Base-by-base conservation (phyloP, 805 yeast genomes). In the Ogataea trehalophila region DNA sequence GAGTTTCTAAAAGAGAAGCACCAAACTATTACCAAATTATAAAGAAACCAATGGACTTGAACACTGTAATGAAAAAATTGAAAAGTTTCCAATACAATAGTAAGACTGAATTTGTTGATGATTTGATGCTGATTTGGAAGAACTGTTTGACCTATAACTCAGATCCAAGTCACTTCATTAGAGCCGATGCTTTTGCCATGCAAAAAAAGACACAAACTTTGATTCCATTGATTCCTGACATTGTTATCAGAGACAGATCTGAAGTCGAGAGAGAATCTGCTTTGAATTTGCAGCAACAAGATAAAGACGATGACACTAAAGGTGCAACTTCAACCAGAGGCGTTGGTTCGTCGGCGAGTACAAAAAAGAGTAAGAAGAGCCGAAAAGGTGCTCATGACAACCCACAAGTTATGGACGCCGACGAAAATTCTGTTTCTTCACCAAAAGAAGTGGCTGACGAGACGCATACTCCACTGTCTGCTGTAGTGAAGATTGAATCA, bases 1-100 rank as follows among this genome's bases (percentile, higher is more conserved):
- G 88, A 61, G 99, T 94, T n/a, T 88, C 94, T 49, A 94, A 94
- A 63, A 77, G 99, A 47, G 99, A 94, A 60, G 99, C 99, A 0
- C 99, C 99, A 7, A 94, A 94, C 62, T 94, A 94, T 67, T 89
- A 89, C 54, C 83, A 85, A 47, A 76, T 94, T 38, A 92, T 94
- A 59, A 91, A 89, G 58, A 80, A 79, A 48, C 98, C 99, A 20
- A 94, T 94, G 99, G 99, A 94, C 62, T 72, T 94, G 55, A 91
- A 90, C 60, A 92, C 97, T 0, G 96, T 95, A 14, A 75, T 89
- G 81, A 91, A 90, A 60, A 94, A 92, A 63, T 70, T 95, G 58
- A 90, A 90, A 60, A 72, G 76, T 5, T 81, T 87, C 51, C 92
- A 87, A 57, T 94, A 94, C 66, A 78, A 76, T 51, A 86, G 89